Conservation (phyloP, 768 basidiomycete genomes). For the Hebeloma cylindrosporum region DNA sequence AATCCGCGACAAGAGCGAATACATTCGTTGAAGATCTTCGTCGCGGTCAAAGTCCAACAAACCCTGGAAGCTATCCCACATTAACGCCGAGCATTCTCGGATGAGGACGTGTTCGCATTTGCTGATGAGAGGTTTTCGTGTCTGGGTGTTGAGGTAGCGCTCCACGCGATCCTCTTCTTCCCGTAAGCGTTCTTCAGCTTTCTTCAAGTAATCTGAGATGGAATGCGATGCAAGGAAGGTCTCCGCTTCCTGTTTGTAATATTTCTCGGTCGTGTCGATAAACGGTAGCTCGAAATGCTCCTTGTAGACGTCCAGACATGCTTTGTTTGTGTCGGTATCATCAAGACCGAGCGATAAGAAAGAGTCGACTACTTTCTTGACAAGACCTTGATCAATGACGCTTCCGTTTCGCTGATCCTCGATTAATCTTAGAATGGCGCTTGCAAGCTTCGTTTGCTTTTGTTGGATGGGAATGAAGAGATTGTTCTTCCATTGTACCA, state of each 20-base stretch:
- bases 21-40: conserved; percentile 95
- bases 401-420: conserved; percentile 95
- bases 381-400: conserved; percentile 85
- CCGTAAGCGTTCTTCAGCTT: conserved; percentile 86
- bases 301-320: conserved; percentile 90
- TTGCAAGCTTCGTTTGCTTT: conserved; percentile 78
- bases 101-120: conserved; percentile 94
- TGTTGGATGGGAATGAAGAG: conserved; percentile 88
- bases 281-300: conserved; percentile 90
- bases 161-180: conserved; percentile 97
- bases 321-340: conserved; percentile 87
- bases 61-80: conserved; percentile 93
- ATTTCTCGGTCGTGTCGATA: conserved; percentile 83
- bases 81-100: conserved; percentile 74
- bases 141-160: conserved; percentile 86
- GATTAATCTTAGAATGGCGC: conserved; percentile 85
- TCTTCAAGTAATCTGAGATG: conserved; percentile 93
- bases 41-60: conserved; percentile 92
- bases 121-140: conserved; percentile 74
- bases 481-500: conserved; percentile 94
- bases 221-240: conserved; percentile 86
- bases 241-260: conserved; percentile 91
- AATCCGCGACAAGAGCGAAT: conserved; percentile 87
- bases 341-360: conserved; percentile 95
- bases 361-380: conserved; percentile 94